Evolutionary conservation across 257 asterid genomes (phyloP).

Genomic region (Jacaranda mimosifolia): DNA sequence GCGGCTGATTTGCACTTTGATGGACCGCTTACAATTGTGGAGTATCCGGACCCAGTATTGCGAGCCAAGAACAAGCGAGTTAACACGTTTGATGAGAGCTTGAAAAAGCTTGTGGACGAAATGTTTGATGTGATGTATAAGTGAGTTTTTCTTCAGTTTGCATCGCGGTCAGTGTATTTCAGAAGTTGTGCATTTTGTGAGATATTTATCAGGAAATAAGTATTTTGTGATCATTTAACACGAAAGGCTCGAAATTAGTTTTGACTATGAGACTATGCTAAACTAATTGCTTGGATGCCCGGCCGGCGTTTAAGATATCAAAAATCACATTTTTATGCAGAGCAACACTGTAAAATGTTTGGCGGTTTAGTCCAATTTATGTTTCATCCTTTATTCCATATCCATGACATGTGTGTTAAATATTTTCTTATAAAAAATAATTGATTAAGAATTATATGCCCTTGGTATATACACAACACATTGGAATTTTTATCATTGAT

Average conservation of each 20-base stretch:
- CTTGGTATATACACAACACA: no score
- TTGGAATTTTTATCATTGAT: no score
- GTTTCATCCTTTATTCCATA: no score
- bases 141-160: conserved; percentile 45
- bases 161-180: neutral
- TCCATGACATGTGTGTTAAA: no score
- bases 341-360: neutral
- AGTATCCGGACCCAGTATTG: conserved; percentile 85
- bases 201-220: neutral
- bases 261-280: no score
- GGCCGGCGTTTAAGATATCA: neutral
- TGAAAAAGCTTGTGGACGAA: conserved; percentile 80
- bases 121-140: conserved; percentile 96
- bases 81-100: conserved; percentile 64
- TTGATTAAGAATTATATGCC: no score
- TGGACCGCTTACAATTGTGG: conserved; percentile 65
- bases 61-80: conserved; percentile 85
- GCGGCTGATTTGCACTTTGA: conserved; percentile 79
- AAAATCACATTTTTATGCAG: neutral
- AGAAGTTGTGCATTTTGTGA: neutral
- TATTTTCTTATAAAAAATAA: no score
- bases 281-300: neutral
- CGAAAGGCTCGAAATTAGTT: no score
- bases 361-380: no score
- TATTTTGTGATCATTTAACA: neutral